Evolutionary conservation across 164 flowering plant genomes (phyloP).

Genomic region (Magnolia sinica): DNA sequence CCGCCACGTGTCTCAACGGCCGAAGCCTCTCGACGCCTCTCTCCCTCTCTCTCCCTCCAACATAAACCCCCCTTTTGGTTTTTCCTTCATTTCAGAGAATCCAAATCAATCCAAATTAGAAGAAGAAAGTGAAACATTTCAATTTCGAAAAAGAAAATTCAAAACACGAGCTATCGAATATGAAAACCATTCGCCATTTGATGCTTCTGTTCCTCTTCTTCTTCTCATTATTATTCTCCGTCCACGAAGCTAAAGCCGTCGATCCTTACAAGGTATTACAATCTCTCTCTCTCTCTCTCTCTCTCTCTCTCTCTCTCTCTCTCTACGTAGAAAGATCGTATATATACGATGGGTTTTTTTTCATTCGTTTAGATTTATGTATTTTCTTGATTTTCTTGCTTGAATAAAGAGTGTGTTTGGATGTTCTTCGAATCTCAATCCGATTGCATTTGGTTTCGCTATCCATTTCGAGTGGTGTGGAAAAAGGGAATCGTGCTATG

Average conservation of each 20-base stretch:
- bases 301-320: too few species aligned
- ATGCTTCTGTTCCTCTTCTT: background rate
- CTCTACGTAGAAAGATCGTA: background rate
- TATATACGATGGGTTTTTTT: background rate
- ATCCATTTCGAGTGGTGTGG: background rate
- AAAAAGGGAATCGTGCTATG: too few species aligned
- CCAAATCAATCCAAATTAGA: background rate
- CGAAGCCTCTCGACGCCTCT: constrained; percentile 24
- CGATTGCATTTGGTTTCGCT: background rate
- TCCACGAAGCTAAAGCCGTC: background rate
- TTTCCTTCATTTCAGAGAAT: background rate
- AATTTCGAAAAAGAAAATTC: background rate
- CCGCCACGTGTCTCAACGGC: constrained; percentile 38
- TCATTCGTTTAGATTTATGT: background rate
- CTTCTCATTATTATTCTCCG: background rate
- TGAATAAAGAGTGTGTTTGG: background rate
- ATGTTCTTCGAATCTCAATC: background rate
- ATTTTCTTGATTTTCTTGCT: background rate
- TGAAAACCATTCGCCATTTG: background rate
- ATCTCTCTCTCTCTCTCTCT: background rate
- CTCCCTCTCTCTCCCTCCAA: constrained; percentile 1
- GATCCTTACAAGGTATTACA: constrained; percentile 6
- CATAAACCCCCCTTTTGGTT: background rate
- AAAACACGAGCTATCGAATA: background rate
- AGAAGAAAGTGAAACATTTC: background rate